Conservation (phyloP, 1,284 basidiomycete genomes). For the Sanghuangporus baumii region DNA sequence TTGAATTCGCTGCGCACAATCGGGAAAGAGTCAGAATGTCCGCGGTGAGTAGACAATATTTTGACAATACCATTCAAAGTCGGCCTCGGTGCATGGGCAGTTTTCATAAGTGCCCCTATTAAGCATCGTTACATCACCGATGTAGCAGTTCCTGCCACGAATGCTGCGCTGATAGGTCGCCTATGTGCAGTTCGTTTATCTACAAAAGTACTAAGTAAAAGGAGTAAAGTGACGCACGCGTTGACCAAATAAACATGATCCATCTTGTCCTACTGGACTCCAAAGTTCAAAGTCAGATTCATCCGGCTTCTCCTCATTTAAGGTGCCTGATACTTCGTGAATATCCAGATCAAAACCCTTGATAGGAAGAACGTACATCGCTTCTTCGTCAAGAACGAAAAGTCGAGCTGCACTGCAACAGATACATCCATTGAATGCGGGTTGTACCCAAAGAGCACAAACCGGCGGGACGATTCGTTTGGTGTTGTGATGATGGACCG, state of each 20-base stretch:
- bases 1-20: conserved; percentile 75
- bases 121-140: conserved; percentile 27
- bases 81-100: conserved; percentile 66
- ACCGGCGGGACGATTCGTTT: conserved; percentile 84
- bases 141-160: too few species aligned
- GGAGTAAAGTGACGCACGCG: too few species aligned
- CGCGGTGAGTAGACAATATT: background rate
- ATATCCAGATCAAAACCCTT: conserved; percentile 1
- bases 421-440: conserved; percentile 41
- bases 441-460: conserved; percentile 77
- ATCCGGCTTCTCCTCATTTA: conserved; percentile 64
- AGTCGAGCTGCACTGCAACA: conserved; percentile 85
- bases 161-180: too few species aligned
- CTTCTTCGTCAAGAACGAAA: conserved; percentile 67
- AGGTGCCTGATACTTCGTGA: conserved; percentile 45
- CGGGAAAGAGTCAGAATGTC: background rate
- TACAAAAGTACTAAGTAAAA: too few species aligned
- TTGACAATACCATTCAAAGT: conserved; percentile 81
- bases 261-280: conserved; percentile 81
- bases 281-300: conserved; percentile 92
- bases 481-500: conserved; percentile 83
- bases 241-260: conserved; percentile 42
- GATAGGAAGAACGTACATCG: conserved; percentile 54
- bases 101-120: conserved; percentile 31
- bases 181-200: too few species aligned